phyloP scores from a whole-genome alignment of 108 stramenopile species.

The Pseudonitzschia multistriata region DNA sequence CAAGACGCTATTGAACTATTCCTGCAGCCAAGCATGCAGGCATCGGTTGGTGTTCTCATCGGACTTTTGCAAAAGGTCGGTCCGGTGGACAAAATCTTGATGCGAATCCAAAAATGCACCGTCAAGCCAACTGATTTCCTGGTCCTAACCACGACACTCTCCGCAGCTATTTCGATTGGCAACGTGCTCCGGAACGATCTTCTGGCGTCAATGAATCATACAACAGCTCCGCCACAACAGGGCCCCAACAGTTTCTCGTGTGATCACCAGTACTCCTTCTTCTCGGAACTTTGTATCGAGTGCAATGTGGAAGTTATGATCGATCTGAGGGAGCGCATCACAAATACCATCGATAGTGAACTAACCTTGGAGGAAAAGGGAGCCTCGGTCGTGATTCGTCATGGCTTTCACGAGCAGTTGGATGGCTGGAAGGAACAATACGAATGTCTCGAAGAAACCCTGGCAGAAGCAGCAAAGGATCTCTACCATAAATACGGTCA shows the following conservation, averaged over 20 bases:
- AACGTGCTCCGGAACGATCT: constrained; percentile 54
- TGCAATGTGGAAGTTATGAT: constrained; percentile 51
- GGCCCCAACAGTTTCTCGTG: constrained; percentile 9
- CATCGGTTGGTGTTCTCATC: constrained; percentile 46
- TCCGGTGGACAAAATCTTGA: constrained; percentile 73
- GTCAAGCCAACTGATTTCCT: constrained; percentile 69
- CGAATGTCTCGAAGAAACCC: constrained; percentile 55
- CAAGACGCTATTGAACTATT: constrained; percentile 89
- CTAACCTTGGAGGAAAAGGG: constrained; percentile 54
- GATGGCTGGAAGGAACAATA: constrained; percentile 77
- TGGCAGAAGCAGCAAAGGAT: constrained; percentile 52
- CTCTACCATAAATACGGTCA: constrained; percentile 53
- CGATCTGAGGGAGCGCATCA: constrained; percentile 59
- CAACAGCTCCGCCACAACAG: not conserved
- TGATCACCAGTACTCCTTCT: constrained; percentile 23
- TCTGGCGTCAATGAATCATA: constrained; percentile 14
- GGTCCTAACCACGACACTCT: constrained; percentile 51
- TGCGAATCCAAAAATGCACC: constrained; percentile 83
- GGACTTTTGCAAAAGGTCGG: constrained; percentile 57
- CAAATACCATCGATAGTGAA: constrained; percentile 68
- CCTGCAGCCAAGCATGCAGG: constrained; percentile 49
- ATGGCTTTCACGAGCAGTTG: constrained; percentile 81
- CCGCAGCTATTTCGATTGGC: constrained; percentile 59
- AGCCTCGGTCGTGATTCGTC: constrained; percentile 50
- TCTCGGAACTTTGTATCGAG: constrained; percentile 38